A percentile compares a stretch with the other conserved stretches of the same genome.
These are phyloP conservation scores for Cyberlindnera lachancei DNA, from an alignment of 805 yeast genomes.

Conservation along the genomic window DNA sequence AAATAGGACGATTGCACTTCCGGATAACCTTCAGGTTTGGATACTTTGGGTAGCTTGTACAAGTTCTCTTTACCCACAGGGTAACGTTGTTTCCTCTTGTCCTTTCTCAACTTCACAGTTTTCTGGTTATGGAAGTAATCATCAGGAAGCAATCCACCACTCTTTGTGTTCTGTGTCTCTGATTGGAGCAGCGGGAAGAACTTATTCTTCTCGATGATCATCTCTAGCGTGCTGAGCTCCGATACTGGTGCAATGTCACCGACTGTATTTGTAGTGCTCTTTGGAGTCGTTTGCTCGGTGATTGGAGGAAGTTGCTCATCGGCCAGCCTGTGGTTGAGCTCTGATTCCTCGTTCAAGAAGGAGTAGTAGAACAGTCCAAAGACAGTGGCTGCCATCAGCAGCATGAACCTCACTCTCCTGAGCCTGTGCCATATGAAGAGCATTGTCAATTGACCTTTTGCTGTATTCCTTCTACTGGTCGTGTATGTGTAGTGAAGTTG, in stretches of 20 bases:
- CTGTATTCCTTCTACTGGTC: too few species aligned
- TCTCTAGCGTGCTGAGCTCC: constrained; percentile 6
- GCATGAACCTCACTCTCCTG: constrained; percentile 13
- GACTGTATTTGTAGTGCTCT: neutral
- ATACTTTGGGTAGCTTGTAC: constrained; percentile 14
- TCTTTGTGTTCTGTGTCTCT: constrained; percentile 11
- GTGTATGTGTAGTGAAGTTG: too few species aligned
- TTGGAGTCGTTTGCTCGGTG: too few species aligned
- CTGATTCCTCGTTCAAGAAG: constrained; percentile 20
- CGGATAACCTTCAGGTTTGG: constrained; percentile 15
- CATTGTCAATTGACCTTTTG: too few species aligned
- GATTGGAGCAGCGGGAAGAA: constrained; percentile 30
- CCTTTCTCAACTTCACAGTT: constrained; percentile 12
- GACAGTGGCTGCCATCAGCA: constrained; percentile 12
- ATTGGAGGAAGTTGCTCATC: constrained; percentile 21
- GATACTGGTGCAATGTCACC: constrained; percentile 1
- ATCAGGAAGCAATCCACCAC: constrained; percentile 9
- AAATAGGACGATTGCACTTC: constrained; percentile 24
- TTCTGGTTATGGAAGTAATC: constrained; percentile 17
- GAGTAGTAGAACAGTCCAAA: constrained; percentile 20
- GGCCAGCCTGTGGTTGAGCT: constrained; percentile 17
- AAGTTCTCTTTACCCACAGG: constrained; percentile 20
- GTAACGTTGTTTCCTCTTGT: constrained; percentile 15
- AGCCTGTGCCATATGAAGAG: too few species aligned
- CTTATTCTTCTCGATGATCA: constrained; percentile 28